Percentiles rank a stretch among this genome's conserved stretches.
These are phyloP conservation scores for Ramalina intermedia DNA, from an alignment of 495 filamentous ascomycete species.

Conservation along the genomic window DNA sequence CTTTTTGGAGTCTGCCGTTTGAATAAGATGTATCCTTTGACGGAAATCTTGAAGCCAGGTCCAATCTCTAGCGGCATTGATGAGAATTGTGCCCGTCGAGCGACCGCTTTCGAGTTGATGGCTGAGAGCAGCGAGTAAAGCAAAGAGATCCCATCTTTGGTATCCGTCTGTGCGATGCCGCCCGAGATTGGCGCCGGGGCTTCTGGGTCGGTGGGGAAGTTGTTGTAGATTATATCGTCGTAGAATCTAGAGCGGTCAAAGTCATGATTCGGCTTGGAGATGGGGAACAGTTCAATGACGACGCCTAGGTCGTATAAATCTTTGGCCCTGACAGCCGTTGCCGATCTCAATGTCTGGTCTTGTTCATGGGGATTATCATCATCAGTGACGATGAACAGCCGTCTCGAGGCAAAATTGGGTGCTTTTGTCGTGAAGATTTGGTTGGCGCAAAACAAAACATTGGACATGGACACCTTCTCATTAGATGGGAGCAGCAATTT, in stretches of 20 bases:
- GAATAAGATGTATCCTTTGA: slow-evolving; percentile 84
- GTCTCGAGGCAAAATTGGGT: slow-evolving; percentile 80
- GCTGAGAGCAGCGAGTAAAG: slow-evolving; percentile 73
- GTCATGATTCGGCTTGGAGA: slow-evolving; percentile 54
- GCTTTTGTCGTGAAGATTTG: slow-evolving; percentile 94
- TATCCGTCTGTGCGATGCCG: slow-evolving; percentile 32
- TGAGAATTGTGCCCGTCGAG: slow-evolving; percentile 77
- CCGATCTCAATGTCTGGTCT: slow-evolving; percentile 54
- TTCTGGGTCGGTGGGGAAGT: slow-evolving; percentile 48
- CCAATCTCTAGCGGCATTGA: slow-evolving; percentile 76
- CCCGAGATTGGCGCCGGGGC: slow-evolving; percentile 36
- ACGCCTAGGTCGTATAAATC: slow-evolving; percentile 94
- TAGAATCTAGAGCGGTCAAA: slow-evolving; percentile 87
- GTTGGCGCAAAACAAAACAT: slow-evolving; percentile 86
- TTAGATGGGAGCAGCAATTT: slow-evolving; percentile 54
- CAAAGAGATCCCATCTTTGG: slow-evolving; percentile 63
- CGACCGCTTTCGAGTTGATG: slow-evolving; percentile 78
- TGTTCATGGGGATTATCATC: slow-evolving; percentile 73
- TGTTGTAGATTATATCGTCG: slow-evolving; percentile 74
- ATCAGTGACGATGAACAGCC: slow-evolving; percentile 91
- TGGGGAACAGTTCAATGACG: slow-evolving; percentile 85
- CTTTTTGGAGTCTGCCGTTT: slow-evolving; percentile 67
- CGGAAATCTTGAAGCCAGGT: slow-evolving; percentile 68
- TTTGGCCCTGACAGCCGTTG: slow-evolving; percentile 74
- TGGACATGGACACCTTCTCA: slow-evolving; percentile 67